A percentile compares a stretch with the other conserved stretches of the same genome.
These are phyloP conservation scores for Hemisphaericaspora xylofermentans DNA, from an alignment of 1,139 yeast species.

Conservation along the genomic window DNA sequence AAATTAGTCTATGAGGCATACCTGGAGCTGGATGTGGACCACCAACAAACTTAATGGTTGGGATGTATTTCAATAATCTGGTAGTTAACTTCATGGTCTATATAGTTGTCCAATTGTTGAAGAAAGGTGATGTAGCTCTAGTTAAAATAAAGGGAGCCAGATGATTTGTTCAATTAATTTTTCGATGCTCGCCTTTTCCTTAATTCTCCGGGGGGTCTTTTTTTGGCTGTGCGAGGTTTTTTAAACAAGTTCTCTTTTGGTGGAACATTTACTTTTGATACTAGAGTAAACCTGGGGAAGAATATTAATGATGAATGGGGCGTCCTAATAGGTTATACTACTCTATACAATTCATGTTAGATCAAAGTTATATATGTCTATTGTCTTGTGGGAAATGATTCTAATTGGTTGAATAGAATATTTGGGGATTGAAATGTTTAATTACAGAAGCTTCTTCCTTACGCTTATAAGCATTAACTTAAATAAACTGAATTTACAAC, in stretches of 20 bases:
- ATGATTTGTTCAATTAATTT: slow-evolving; percentile 1
- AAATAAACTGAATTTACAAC: too few species aligned
- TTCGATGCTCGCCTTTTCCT: slow-evolving; percentile 1
- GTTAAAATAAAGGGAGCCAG: background rate
- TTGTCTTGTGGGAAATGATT: too few species aligned
- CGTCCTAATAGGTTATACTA: too few species aligned
- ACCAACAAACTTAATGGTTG: slow-evolving; percentile 64
- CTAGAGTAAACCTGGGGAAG: too few species aligned
- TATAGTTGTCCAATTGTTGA: slow-evolving; percentile 1
- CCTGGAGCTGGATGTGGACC: slow-evolving; percentile 47
- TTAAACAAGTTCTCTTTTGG: background rate
- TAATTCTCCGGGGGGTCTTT: slow-evolving; percentile 1
- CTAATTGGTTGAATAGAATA: too few species aligned
- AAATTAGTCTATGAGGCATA: slow-evolving; percentile 9
- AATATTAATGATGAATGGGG: too few species aligned
- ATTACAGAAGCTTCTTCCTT: too few species aligned
- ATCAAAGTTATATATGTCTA: too few species aligned
- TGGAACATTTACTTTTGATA: too few species aligned
- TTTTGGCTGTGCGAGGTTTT: background rate
- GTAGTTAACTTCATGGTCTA: slow-evolving; percentile 16
- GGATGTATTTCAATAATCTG: slow-evolving; percentile 44
- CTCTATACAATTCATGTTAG: too few species aligned
- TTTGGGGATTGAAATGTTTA: too few species aligned
- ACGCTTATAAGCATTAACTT: too few species aligned
- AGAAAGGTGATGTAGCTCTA: background rate